Percentiles rank a stretch among this genome's conserved stretches.
Conservation (phyloP, 2,329 filamentous ascomycete genomes). For the Chaetothyriales sp. region DNA sequence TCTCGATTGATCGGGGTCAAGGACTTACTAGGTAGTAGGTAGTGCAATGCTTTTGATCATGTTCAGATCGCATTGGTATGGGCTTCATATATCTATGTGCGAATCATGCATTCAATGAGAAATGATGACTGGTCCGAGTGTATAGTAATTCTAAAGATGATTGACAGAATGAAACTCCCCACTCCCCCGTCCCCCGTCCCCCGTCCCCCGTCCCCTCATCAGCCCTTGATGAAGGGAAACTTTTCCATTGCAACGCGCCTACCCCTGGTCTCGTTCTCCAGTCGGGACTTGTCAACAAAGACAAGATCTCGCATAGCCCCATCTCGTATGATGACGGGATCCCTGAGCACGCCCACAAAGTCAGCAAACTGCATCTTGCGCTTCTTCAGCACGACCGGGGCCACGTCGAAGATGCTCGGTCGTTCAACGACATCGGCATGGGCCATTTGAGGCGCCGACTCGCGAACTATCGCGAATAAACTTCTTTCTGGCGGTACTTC, state of each 20-base stretch:
- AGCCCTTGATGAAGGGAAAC: slow-evolving; percentile 9
- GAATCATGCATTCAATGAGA: no score
- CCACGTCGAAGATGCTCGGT: background rate
- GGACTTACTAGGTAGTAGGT: no score
- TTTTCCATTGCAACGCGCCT: background rate
- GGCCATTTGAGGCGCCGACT: background rate
- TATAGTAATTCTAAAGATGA: no score
- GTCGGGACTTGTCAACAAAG: slow-evolving; percentile 7
- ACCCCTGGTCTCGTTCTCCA: slow-evolving; percentile 2
- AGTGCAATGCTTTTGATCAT: no score
- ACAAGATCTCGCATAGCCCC: slow-evolving; percentile 7
- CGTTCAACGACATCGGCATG: background rate
- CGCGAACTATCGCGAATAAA: background rate
- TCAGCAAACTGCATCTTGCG: slow-evolving; percentile 9
- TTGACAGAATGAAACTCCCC: no score
- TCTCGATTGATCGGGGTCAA: background rate
- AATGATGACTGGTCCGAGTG: no score
- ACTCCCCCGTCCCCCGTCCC: no score
- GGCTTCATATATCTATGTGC: no score
- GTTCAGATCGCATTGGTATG: no score
- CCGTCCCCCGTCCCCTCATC: no score
- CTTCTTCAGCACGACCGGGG: slow-evolving; percentile 1
- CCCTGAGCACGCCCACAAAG: slow-evolving; percentile 9
- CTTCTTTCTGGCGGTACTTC: background rate
- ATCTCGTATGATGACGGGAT: slow-evolving; percentile 5